Evolutionary conservation across 306 rosid genomes (phyloP).

Genomic region (Lathyrus aphaca): DNA sequence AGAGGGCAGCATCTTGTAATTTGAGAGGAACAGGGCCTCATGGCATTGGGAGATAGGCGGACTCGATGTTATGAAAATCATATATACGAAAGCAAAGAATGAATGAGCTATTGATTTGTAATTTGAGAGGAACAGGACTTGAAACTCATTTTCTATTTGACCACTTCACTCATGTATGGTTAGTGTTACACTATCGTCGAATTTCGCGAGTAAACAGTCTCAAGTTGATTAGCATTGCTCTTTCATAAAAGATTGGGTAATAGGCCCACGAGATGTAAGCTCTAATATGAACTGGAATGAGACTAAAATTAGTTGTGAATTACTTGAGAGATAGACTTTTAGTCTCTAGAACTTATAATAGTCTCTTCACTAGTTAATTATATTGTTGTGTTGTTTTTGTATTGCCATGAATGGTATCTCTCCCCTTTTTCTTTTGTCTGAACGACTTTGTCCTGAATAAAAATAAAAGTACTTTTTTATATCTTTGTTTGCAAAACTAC

Average conservation of each 20-base stretch:
- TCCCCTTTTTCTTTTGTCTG: not conserved
- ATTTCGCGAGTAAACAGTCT: too few relatives aligned
- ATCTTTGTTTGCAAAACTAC: constrained; percentile 12
- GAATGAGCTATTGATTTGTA: too few relatives aligned
- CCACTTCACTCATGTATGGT: too few relatives aligned
- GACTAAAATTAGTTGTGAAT: not conserved
- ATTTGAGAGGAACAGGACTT: too few relatives aligned
- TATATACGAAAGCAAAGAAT: too few relatives aligned
- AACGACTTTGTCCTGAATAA: not conserved
- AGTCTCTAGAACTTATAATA: not conserved
- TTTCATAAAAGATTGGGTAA: not conserved
- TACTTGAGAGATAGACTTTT: not conserved
- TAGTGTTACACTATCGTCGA: too few relatives aligned
- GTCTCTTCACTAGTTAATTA: not conserved
- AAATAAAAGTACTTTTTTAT: not conserved
- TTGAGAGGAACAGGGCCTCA: too few relatives aligned
- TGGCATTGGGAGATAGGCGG: too few relatives aligned
- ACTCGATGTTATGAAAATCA: too few relatives aligned
- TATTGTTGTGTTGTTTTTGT: not conserved
- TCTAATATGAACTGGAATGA: not conserved
- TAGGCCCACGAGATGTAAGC: not conserved
- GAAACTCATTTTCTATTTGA: too few relatives aligned
- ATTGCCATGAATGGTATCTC: constrained; percentile 6
- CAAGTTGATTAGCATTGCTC: too few relatives aligned
- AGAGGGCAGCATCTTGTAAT: too few relatives aligned